phyloP scores from a whole-genome alignment of 2,329 filamentous ascomycete genomes.

The Colletotrichum australisinense region DNA sequence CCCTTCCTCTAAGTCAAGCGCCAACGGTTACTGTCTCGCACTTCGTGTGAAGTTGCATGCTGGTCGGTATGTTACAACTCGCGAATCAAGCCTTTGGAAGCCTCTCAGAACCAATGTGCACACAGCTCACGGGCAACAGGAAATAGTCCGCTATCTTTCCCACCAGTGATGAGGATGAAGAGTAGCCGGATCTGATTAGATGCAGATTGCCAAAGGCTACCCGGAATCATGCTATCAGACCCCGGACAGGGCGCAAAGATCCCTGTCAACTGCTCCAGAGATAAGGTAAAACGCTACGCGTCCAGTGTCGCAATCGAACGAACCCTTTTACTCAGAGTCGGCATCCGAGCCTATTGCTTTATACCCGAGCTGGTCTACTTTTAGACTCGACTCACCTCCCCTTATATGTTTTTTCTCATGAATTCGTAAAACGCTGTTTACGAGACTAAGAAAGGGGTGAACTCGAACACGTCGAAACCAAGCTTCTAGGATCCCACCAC shows the following conservation, averaged over 20 bases:
- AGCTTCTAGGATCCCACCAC: background rate
- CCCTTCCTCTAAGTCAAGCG: too few relatives aligned
- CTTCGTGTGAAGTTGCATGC: background rate
- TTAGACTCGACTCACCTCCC: background rate
- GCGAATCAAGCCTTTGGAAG: background rate
- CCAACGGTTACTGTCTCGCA: too few relatives aligned
- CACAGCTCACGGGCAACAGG: background rate
- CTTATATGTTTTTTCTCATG: background rate
- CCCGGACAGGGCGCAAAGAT: background rate
- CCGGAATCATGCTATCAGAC: constrained; percentile 14
- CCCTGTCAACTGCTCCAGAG: constrained; percentile 26
- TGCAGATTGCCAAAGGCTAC: background rate
- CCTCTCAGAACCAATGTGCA: too few relatives aligned
- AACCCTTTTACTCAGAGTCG: constrained; percentile 11
- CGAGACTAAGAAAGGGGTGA: background rate
- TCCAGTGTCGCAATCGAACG: constrained; percentile 31
- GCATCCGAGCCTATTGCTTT: constrained; percentile 22
- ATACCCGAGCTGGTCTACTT: constrained; percentile 7
- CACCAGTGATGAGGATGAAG: background rate
- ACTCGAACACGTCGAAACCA: background rate
- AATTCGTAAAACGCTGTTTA: background rate
- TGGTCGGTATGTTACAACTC: too few relatives aligned
- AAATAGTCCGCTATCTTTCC: background rate
- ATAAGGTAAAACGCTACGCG: constrained; percentile 20
- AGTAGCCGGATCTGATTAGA: background rate